Evolutionary conservation across 441 rosid species (phyloP), one percentile per base, ranked within the genome.

Genomic region (Lepidium campestre): DNA sequence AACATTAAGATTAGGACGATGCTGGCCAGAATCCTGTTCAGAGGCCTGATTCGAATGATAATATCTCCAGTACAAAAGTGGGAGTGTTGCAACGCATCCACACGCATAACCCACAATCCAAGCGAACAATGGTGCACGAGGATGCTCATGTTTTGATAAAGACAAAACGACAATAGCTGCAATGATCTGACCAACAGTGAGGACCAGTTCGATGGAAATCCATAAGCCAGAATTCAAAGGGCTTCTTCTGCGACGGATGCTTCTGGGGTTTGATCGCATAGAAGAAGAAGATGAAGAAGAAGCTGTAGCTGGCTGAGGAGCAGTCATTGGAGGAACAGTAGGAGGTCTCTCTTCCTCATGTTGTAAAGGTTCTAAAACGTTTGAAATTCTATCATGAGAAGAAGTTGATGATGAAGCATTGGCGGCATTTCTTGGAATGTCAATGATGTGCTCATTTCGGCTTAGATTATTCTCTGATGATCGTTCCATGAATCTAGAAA

Each of bases 41-140:
- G 77, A 46, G 15, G 44, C 78, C 74, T 72, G 96, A 45, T 85
- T 84, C 4, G 88, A 85, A 64, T 84, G 81, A 65, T 63, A 79
- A 70, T 79, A 94, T 42, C 93, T 94, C 96, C 97, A 94, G 75
- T 82, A 91, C 19, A 91, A 81, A 73, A 89, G 82, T 15, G 98
- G 99, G 22, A 94, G 90, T 1, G 89, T 89, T 12, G 96, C 96
- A 62, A 90, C 74, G 73, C 99, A 94, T 42, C 99, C 99, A 70
- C 84, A 82, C 17, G 98, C 91, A 79, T 94, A 94, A 65, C 96
- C 98, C 35, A 94, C 85, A 31, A 94, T 80, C 99, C 99, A 94
- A n/a, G 79, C 80, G 56, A 82, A 80, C 70, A 94, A 70, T 6
- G 98, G 99, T 9, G 97, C 82, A 46, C 64, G 90, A 5, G 94